Evolutionary conservation across 2,329 filamentous ascomycete genomes (phyloP), one percentile per base, ranked within the genome.

Genomic region (Dissoconium aciculare): DNA sequence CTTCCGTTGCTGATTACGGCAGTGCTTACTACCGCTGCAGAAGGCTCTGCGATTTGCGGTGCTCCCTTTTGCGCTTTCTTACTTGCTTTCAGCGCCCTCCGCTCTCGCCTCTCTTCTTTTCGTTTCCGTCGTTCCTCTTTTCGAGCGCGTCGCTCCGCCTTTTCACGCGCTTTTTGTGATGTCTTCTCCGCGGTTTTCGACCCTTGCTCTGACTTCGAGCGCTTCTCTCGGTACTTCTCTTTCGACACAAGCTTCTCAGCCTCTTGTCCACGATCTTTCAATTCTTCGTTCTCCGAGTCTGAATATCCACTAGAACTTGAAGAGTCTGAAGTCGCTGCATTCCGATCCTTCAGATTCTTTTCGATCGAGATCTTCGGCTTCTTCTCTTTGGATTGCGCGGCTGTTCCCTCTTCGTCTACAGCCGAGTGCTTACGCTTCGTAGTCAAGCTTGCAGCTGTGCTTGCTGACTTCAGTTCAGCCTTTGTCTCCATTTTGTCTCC

Each of bases 401-500:
- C 24, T 11, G 27, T 42, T 30, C 19, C 30, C 21, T 26, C 26
- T 17, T 37, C 31, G 17, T 11, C 32, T 23, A 27, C 23, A 17
- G 28, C 15, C 14, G 4, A 8, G 10, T 5, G 14, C 16, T 15
- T 26, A 17, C 25, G 23, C 30, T 31, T 39, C 17, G 23, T 30
- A 19, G 21, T 39, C 28, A 11, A 34, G 30, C 31, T 50, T 41
- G 16, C 37, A 35, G 31, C 47, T 46, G 16, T 43, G 37, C 16
- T 42, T 31, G 31, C 55, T 47, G 29, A 42, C n/a, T n/a, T n/a
- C n/a, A n/a, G 3, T 11, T 8, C 17, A n/a, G 9, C 29, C 16
- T 33, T 27, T 33, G 47, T 51, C 41, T 67, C 57, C 34, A 66
- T 60, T 48, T 67, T 66, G 37, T 73, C 69, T 9, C 71, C 71